phyloP scores from a whole-genome alignment of 148 eudicot species.

The Heliosperma pusillum region DNA sequence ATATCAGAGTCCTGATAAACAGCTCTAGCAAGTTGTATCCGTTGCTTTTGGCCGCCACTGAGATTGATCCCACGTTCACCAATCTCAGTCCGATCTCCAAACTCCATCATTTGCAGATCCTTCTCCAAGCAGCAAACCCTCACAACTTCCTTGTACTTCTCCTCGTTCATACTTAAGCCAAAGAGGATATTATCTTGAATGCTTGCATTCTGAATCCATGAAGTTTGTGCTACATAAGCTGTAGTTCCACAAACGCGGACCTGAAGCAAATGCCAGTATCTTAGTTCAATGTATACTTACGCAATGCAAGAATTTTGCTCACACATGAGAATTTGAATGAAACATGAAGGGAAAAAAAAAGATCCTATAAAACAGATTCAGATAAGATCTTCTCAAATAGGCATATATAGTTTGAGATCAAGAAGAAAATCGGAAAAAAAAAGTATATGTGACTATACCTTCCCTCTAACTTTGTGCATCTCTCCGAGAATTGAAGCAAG shows the following conservation, averaged over 20 bases:
- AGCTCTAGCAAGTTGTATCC: conserved; percentile 92
- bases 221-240: conserved; percentile 91
- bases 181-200: conserved; percentile 80
- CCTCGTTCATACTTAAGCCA: conserved; percentile 68
- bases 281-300: background rate
- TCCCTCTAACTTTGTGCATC: conserved; percentile 80
- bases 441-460: conserved; percentile 37
- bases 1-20: conserved; percentile 93
- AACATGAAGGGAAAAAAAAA: too few relatives aligned
- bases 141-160: conserved; percentile 59
- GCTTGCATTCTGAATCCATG: conserved; percentile 94
- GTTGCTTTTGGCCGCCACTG: conserved; percentile 97
- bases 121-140: conserved; percentile 81
- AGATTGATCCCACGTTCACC: conserved; percentile 98
- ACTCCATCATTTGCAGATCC: conserved; percentile 94
- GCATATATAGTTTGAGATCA: background rate
- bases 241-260: conserved; percentile 80
- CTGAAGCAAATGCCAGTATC: conserved; percentile 30
- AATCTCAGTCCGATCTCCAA: conserved; percentile 94
- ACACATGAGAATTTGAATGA: too few relatives aligned
- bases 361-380: too few relatives aligned
- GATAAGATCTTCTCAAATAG: background rate
- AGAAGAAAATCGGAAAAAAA: background rate
- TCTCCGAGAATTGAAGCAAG: conserved; percentile 86
- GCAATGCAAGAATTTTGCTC: too few relatives aligned